A percentile compares a stretch with the other conserved stretches of the same genome.
Evolutionary conservation across 208 protist genomes (phyloP).

Genomic region (Crithidia acanthocephali): DNA sequence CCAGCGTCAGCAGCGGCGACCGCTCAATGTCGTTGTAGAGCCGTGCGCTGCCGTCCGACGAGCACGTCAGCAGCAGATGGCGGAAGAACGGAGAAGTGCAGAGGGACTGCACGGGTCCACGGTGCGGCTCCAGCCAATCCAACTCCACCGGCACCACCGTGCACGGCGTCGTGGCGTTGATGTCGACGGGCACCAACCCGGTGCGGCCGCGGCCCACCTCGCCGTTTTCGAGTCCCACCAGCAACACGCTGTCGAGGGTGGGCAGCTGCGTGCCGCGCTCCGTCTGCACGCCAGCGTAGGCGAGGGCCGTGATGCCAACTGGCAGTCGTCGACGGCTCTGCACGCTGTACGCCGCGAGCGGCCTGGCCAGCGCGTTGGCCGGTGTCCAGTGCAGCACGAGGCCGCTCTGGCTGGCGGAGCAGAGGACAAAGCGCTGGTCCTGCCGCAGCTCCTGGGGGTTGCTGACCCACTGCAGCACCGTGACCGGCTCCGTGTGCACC

Average conservation of each 20-base stretch:
- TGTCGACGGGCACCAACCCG: slow-evolving; percentile 30
- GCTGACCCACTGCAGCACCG: slow-evolving; percentile 76
- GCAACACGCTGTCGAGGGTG: slow-evolving; percentile 54
- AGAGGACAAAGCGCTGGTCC: slow-evolving; percentile 74
- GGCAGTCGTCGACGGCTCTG: slow-evolving; percentile 49
- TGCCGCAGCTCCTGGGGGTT: slow-evolving; percentile 61
- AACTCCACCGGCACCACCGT: slow-evolving; percentile 56
- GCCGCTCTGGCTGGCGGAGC: slow-evolving; percentile 79
- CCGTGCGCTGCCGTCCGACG: slow-evolving; percentile 83
- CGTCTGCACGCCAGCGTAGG: slow-evolving; percentile 39
- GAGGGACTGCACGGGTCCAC: slow-evolving; percentile 79
- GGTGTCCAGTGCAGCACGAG: slow-evolving; percentile 74
- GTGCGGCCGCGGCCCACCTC: slow-evolving; percentile 83
- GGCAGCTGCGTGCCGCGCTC: slow-evolving; percentile 41
- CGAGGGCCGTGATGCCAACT: slow-evolving; percentile 68
- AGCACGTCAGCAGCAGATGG: slow-evolving; percentile 87
- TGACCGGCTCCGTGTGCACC: slow-evolving; percentile 80
- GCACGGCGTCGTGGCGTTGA: slow-evolving; percentile 15
- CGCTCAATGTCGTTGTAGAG: slow-evolving; percentile 85
- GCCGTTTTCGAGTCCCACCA: slow-evolving; percentile 89
- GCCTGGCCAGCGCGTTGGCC: slow-evolving; percentile 65
- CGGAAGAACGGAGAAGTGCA: slow-evolving; percentile 86
- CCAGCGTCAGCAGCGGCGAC: slow-evolving; percentile 65
- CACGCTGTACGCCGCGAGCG: slow-evolving; percentile 65
- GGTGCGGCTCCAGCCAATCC: slow-evolving; percentile 77